These are phyloP conservation scores for Solanum rostratum DNA, from an alignment of 257 asterid species.

Conservation along the genomic window DNA sequence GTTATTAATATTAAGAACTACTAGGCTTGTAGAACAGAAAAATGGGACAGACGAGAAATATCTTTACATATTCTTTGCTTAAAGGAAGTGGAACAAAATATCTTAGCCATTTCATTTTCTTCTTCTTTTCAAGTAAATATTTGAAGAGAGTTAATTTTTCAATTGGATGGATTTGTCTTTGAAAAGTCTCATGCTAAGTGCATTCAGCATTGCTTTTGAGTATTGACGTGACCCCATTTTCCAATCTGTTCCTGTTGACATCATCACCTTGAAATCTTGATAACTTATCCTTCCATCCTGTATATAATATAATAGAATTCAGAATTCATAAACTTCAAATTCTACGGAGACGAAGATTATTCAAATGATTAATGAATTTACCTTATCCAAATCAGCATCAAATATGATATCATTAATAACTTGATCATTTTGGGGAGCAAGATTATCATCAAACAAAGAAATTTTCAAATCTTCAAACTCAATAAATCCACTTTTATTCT, in stretches of 20 bases:
- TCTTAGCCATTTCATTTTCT: neutral
- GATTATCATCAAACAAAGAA: constrained; percentile 41
- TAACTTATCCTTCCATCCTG: constrained; percentile 83
- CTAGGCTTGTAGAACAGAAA: neutral
- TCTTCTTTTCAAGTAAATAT: neutral
- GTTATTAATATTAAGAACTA: neutral
- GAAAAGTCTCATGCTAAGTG: constrained; percentile 58
- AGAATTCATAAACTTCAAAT: too few relatives aligned
- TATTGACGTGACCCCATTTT: constrained; percentile 84
- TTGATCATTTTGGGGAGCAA: constrained; percentile 39
- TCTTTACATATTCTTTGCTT: neutral
- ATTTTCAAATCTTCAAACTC: constrained; percentile 72
- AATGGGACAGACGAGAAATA: neutral
- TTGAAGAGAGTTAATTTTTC: constrained; percentile 36
- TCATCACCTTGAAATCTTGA: constrained; percentile 74
- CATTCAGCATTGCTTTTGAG: constrained; percentile 67
- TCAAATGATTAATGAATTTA: neutral
- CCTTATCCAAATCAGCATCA: constrained; percentile 85
- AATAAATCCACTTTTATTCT: constrained; percentile 55
- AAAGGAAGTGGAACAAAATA: neutral
- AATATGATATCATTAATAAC: constrained; percentile 52
- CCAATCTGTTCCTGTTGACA: constrained; percentile 85
- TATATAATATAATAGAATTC: neutral
- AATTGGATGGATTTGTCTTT: constrained; percentile 29
- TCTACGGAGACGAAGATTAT: neutral